Evolutionary conservation across 768 basidiomycete genomes (phyloP), one percentile per base, ranked within the genome.

Genomic region (Macrocybe gigantea): DNA sequence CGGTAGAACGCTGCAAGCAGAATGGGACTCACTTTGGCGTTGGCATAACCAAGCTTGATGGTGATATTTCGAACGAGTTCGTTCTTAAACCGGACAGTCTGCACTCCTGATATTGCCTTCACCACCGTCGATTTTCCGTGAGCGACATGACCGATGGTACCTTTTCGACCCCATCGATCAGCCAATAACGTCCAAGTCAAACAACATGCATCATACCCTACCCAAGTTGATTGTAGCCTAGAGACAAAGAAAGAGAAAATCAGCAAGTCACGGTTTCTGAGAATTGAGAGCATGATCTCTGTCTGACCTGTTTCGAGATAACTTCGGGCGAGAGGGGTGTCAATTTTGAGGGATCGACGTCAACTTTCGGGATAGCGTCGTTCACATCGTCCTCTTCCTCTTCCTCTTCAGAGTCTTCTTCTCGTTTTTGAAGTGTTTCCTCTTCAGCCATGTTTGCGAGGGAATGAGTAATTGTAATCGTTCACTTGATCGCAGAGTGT

Each of bases 41-140:
- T 99, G 40, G 96, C 96, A 64, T 98, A 99, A 51, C 96, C 96
- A 41, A 99, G 80, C 73, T 99, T 97, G 73, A 99, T 99, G 14
- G 95, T 99, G 59, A 98, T 99, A 70, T 99, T 99, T 53, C 95
- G 77, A 51, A 98, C 96, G 48, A 98, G 82, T 69, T 99, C 96
- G 68, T 97, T 98, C 77, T 99, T 99, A 71, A 99, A 98, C 58
- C 95, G 81, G 41, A 98, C 96, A 12, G 96, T 98, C 82, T 89
- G 88, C 12, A 97, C 95, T 6, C 96, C 94, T 7, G 95, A 97
- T 63, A 99, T 98, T 31, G 96, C 96, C 72, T 97, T 94, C 49
- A 98, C 95, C 48, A 97, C 93, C 6, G 90, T 94, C 47, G 89
- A 93, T 73, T 93, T 93, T 58, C 90, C 92, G 75, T 93, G 93